phyloP scores from a whole-genome alignment of 2,329 filamentous ascomycete species.

The Drechmeria coniospora region DNA sequence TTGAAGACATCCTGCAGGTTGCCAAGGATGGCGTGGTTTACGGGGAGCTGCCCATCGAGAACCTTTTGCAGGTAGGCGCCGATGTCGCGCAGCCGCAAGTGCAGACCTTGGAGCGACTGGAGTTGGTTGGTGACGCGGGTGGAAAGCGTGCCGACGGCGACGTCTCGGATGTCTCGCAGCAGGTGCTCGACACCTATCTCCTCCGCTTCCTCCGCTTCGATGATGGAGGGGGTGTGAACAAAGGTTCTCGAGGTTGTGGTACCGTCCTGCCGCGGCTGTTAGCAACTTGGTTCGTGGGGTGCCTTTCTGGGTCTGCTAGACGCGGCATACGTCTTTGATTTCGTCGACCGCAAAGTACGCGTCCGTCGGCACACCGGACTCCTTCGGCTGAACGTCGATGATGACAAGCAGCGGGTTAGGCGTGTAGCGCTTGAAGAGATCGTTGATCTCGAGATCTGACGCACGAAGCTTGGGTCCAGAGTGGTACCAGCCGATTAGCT shows the following conservation, averaged over 20 bases:
- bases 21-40: slow-evolving; percentile 93
- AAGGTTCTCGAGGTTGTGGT: slow-evolving; percentile 95
- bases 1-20: slow-evolving; percentile 99
- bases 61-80: slow-evolving; percentile 93
- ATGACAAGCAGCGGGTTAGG: slow-evolving; percentile 93
- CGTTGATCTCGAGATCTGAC: slow-evolving; percentile 97
- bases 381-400: slow-evolving; percentile 95
- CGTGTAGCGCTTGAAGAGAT: slow-evolving; percentile 98
- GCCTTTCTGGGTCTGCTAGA: not conserved
- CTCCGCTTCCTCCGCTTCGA: slow-evolving; percentile 97
- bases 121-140: slow-evolving; percentile 96
- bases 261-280: slow-evolving; percentile 51
- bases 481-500: slow-evolving; percentile 99
- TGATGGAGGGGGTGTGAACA: slow-evolving; percentile 94
- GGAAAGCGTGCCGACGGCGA: slow-evolving; percentile 89
- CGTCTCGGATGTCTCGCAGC: slow-evolving; percentile 92
- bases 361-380: slow-evolving; percentile 93
- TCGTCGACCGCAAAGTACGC: slow-evolving; percentile 98
- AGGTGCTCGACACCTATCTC: slow-evolving; percentile 98
- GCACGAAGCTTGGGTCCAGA: slow-evolving; percentile 92
- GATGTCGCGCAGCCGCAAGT: slow-evolving; percentile 88
- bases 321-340: slow-evolving; percentile 79
- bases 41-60: slow-evolving; percentile 76
- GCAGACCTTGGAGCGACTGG: slow-evolving; percentile 89
- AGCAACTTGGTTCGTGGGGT: not conserved